phyloP scores from a whole-genome alignment of 805 yeast species.

The Yamadazyma scolyti region DNA sequence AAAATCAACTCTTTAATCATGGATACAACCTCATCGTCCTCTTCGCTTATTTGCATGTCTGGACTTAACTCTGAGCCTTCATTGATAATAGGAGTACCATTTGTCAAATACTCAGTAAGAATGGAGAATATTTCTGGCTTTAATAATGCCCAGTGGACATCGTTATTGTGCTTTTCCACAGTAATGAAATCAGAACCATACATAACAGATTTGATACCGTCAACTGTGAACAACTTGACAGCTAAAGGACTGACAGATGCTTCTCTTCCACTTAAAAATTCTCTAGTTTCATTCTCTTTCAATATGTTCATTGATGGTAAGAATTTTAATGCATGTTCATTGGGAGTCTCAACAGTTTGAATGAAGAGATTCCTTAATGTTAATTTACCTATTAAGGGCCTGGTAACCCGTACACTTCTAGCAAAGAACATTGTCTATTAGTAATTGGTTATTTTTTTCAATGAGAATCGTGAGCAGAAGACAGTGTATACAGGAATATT shows the following conservation, averaged over 20 bases:
- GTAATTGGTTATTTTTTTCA: conserved; percentile 1
- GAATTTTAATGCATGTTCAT: conserved; percentile 81
- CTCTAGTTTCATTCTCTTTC: conserved; percentile 61
- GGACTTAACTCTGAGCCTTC: conserved; percentile 19
- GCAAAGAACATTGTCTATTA: conserved; percentile 2
- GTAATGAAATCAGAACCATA: conserved; percentile 84
- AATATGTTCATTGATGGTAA: conserved; percentile 71
- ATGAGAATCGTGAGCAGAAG: background rate
- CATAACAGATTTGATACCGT: conserved; percentile 74
- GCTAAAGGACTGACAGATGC: conserved; percentile 77
- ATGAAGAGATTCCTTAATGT: conserved; percentile 46
- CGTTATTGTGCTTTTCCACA: conserved; percentile 55
- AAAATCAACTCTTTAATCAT: conserved; percentile 69
- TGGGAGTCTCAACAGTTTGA: conserved; percentile 83
- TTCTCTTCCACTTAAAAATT: conserved; percentile 71
- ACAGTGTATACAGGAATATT: background rate
- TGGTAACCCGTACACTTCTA: background rate
- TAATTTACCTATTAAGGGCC: no score
- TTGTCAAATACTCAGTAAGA: conserved; percentile 51
- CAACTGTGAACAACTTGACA: conserved; percentile 65
- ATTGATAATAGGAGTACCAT: conserved; percentile 54
- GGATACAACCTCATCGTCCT: conserved; percentile 62
- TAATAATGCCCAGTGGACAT: conserved; percentile 54
- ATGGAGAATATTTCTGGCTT: conserved; percentile 66
- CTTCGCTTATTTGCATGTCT: conserved; percentile 48